phyloP scores from a whole-genome alignment of 202 grass and related monocot genomes.

The Bolboschoenoplectus hybrid region DNA sequence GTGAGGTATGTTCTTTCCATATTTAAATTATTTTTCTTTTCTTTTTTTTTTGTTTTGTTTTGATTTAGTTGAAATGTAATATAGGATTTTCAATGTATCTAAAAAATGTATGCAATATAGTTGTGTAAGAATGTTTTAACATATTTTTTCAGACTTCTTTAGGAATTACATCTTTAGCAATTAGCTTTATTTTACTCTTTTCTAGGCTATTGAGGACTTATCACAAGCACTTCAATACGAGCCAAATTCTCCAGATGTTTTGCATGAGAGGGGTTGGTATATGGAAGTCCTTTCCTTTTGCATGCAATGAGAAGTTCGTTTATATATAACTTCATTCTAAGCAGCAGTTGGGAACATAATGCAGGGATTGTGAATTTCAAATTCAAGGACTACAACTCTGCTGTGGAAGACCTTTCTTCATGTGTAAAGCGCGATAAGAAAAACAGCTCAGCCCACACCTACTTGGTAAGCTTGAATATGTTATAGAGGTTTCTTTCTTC shows the following conservation, averaged over 20 bases:
- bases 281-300: background rate
- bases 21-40: slow-evolving; percentile 33
- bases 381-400: slow-evolving; percentile 94
- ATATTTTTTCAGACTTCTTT: background rate
- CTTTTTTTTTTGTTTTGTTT: slow-evolving; percentile 13
- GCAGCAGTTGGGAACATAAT: slow-evolving; percentile 31
- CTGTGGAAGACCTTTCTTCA: slow-evolving; percentile 76
- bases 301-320: background rate
- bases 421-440: slow-evolving; percentile 90
- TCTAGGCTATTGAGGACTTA: slow-evolving; percentile 84
- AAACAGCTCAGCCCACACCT: slow-evolving; percentile 96
- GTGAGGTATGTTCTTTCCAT: slow-evolving; percentile 50
- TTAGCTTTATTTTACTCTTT: slow-evolving; percentile 43
- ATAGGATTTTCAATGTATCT: background rate
- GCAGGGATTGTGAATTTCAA: slow-evolving; percentile 99
- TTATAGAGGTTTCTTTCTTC: slow-evolving; percentile 11
- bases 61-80: slow-evolving; percentile 11
- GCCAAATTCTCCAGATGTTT: slow-evolving; percentile 92
- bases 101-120: background rate
- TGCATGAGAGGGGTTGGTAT: slow-evolving; percentile 92
- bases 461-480: slow-evolving; percentile 62
- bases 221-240: slow-evolving; percentile 95
- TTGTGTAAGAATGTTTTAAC: background rate
- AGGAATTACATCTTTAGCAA: slow-evolving; percentile 18
- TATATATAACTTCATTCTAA: slow-evolving; percentile 21